Percentiles rank a stretch among this genome's conserved stretches.
Conservation (phyloP, 371 early-diverging fungal species). For the Actinomucor elegans region DNA sequence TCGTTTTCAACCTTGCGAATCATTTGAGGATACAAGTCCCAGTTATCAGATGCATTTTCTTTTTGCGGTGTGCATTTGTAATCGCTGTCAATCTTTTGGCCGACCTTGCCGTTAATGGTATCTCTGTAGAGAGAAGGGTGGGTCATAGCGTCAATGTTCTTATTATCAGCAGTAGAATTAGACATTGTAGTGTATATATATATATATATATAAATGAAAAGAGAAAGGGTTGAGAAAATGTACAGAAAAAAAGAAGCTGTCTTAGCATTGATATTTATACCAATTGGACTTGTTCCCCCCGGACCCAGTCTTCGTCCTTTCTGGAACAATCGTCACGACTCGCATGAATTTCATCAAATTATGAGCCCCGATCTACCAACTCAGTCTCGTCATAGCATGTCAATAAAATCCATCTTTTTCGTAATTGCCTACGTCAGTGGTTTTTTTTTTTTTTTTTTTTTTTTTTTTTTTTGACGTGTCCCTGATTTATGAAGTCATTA, state of each 20-base stretch:
- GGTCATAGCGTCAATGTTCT: conserved; percentile 12
- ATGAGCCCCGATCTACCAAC: too few relatives aligned
- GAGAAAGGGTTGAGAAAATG: background rate
- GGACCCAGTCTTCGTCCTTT: too few relatives aligned
- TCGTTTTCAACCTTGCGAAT: conserved; percentile 43
- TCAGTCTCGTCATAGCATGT: too few relatives aligned
- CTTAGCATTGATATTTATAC: too few relatives aligned
- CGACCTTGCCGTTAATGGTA: conserved; percentile 7
- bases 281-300: too few relatives aligned
- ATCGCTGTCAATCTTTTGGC: conserved; percentile 4
- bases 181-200: background rate
- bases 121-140: conserved; percentile 24
- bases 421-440: too few relatives aligned
- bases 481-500: too few relatives aligned
- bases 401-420: too few relatives aligned
- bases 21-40: conserved; percentile 46
- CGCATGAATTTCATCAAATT: too few relatives aligned
- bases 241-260: background rate
- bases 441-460: too few relatives aligned
- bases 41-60: conserved; percentile 7
- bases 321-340: too few relatives aligned
- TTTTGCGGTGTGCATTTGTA: background rate
- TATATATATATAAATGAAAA: background rate
- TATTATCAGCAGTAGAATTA: background rate
- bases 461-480: too few relatives aligned